Evolutionary conservation across 208 protist species (phyloP), one percentile per base, ranked within the genome.

Genomic region (Spongospora subterranea): DNA sequence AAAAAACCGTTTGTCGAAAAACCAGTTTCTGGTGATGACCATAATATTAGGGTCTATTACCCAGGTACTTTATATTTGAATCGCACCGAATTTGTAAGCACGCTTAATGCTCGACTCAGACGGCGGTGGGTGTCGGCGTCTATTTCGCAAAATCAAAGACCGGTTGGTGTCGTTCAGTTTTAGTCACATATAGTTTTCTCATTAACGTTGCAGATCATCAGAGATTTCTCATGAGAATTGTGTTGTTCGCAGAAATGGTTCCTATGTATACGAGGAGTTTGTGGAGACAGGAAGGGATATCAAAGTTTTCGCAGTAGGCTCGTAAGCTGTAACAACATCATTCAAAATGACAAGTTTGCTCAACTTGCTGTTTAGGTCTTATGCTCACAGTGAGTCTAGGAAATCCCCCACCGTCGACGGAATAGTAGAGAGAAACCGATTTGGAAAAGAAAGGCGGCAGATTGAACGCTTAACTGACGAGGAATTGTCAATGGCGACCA

Each of bases 1-100:
- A 77, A 92, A 40, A 97, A 97, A 91, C 96, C 96, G 39, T 97
- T 97, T 92, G 95, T 97, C 0, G 96, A 97, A 89, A 97, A 97
- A 90, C 96, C 96, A 17, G 77, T 96, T 39, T 65, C 95, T 88
- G 93, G 93, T 13, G 95, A 97, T 41, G 94, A 97, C 91, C 96
- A 97, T 92, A 95, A 96, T 90, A 95, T 97, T 46, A 76, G 77
- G 88, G 96, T 97, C 39, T 97, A 97, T 92, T 97, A 96, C 89
- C 92, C 93, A 88, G 89, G 39, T n/a, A n/a, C n/a, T n/a, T n/a
- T n/a, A n/a, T n/a, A n/a, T 32, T 46, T 39, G 88, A 20, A 43
- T 82, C 17, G 41, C 76, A 45, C 6, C 6, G 13, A 45, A 24
- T 88, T 6, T 88, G 24, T 24, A 45, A 6, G 6, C 6, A 88